Percentiles rank a stretch among this genome's conserved stretches.
phyloP scores from a whole-genome alignment of 495 filamentous ascomycete genomes.

The Aspergillus affinis region DNA sequence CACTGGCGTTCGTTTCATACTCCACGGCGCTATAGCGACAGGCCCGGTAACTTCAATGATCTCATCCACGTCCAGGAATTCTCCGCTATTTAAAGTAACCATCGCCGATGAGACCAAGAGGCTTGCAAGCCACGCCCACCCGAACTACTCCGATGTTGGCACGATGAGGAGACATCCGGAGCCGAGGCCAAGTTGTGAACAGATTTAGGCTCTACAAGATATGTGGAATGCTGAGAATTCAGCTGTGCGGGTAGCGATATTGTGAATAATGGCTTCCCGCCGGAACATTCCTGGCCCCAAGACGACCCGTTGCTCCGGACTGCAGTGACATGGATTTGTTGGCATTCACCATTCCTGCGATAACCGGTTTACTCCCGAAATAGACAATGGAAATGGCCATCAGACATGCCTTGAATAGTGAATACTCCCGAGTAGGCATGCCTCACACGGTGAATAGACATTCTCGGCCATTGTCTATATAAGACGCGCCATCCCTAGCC shows the following conservation, averaged over 20 bases:
- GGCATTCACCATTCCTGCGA: constrained; percentile 26
- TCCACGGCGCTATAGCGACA: background rate
- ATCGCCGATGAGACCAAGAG: background rate
- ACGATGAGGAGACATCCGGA: background rate
- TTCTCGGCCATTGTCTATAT: too few species aligned
- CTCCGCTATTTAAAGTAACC: background rate
- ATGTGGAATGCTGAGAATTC: background rate
- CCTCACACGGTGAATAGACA: too few species aligned
- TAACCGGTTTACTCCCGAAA: too few species aligned
- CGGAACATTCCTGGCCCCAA: background rate
- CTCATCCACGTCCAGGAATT: background rate
- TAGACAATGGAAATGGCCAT: constrained; percentile 13
- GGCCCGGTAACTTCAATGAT: background rate
- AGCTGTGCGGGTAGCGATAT: background rate
- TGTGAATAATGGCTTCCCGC: background rate
- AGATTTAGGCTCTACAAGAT: background rate
- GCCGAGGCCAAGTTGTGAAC: background rate
- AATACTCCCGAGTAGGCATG: too few species aligned
- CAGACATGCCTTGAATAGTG: background rate
- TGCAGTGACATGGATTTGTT: constrained; percentile 1
- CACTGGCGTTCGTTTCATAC: background rate
- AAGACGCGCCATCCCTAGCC: background rate
- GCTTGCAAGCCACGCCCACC: background rate
- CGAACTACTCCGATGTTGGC: background rate
- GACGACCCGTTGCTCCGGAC: background rate